Conservation (phyloP, 192 early-diverging fungal genomes). For the Phycomyces nitens region DNA sequence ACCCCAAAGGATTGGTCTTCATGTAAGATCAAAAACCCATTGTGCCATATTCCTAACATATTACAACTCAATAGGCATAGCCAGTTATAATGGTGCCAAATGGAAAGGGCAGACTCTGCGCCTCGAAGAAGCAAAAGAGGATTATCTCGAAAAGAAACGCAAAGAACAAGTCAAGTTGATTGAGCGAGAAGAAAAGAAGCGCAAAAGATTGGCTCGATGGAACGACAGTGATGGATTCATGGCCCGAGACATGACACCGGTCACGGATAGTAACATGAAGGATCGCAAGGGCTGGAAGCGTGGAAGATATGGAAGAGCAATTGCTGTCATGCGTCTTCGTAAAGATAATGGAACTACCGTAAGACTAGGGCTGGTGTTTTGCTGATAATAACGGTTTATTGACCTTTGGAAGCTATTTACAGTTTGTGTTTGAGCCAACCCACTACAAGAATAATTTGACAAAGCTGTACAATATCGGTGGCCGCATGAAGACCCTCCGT, state of each 20-base stretch:
- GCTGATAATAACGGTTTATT: too few species aligned
- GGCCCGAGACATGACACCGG: slow-evolving; percentile 64
- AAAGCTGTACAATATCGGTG: slow-evolving; percentile 48
- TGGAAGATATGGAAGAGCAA: slow-evolving; percentile 67
- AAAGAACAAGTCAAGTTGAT: slow-evolving; percentile 43
- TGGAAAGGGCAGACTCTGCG: slow-evolving; percentile 81
- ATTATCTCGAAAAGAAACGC: slow-evolving; percentile 52
- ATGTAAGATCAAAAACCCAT: slow-evolving; percentile 40
- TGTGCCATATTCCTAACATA: too few species aligned
- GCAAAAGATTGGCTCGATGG: slow-evolving; percentile 39
- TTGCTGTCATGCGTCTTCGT: slow-evolving; percentile 62
- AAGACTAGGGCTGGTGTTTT: neutral
- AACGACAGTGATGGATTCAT: slow-evolving; percentile 41
- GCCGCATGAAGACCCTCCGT: slow-evolving; percentile 28
- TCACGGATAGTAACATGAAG: slow-evolving; percentile 67
- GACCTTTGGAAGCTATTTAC: neutral
- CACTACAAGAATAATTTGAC: slow-evolving; percentile 64
- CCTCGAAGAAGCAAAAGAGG: slow-evolving; percentile 78
- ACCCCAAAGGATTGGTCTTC: slow-evolving; percentile 62
- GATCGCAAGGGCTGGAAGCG: slow-evolving; percentile 64
- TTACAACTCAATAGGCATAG: slow-evolving; percentile 39
- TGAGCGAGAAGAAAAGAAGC: slow-evolving; percentile 38
- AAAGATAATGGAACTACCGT: slow-evolving; percentile 48
- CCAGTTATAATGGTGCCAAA: slow-evolving; percentile 70
- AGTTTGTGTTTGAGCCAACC: slow-evolving; percentile 65